Evolutionary conservation across 208 protist species (phyloP).

Genomic region (Leishmania aethiopica): DNA sequence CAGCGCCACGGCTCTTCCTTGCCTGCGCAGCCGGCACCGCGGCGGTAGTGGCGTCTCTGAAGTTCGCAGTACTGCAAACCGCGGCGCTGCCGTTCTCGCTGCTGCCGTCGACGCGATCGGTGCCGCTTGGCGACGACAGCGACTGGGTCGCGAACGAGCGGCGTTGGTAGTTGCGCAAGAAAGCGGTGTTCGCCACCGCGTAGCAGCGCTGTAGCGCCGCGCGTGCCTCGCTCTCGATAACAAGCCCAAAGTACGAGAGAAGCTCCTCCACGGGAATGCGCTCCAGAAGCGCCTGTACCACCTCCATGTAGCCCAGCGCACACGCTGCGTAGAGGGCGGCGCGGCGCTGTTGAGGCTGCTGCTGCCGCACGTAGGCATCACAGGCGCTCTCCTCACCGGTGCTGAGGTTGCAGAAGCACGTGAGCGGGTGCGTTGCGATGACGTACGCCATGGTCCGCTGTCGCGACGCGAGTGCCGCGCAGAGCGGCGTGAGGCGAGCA

Average conservation of each 20-base stretch:
- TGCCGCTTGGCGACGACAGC: not conserved
- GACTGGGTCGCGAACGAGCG: constrained; percentile 2
- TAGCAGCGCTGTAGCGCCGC: constrained; percentile 29
- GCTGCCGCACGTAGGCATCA: constrained; percentile 4
- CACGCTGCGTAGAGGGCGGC: constrained; percentile 63
- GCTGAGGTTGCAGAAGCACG: constrained; percentile 40
- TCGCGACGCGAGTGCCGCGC: constrained; percentile 54
- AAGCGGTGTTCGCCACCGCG: constrained; percentile 10
- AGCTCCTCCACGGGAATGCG: constrained; percentile 67
- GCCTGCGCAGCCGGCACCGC: not conserved
- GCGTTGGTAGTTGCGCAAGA: constrained; percentile 23
- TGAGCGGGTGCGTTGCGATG: constrained; percentile 67
- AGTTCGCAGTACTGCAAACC: not conserved
- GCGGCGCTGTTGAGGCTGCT: constrained; percentile 47
- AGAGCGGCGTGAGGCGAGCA: constrained; percentile 59
- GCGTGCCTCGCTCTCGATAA: constrained; percentile 37
- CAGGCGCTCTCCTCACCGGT: constrained; percentile 8
- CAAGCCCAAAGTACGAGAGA: constrained; percentile 58
- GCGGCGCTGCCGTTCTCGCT: not conserved
- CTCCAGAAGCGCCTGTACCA: constrained; percentile 74
- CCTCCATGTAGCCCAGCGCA: constrained; percentile 68
- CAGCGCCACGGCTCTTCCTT: not conserved
- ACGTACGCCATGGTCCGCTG: constrained; percentile 61
- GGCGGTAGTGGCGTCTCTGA: not conserved
- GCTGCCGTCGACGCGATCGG: not conserved